These are phyloP conservation scores for Rhodosporidiobolus sp. DNA, from an alignment of 768 basidiomycete species.

Conservation along the genomic window DNA sequence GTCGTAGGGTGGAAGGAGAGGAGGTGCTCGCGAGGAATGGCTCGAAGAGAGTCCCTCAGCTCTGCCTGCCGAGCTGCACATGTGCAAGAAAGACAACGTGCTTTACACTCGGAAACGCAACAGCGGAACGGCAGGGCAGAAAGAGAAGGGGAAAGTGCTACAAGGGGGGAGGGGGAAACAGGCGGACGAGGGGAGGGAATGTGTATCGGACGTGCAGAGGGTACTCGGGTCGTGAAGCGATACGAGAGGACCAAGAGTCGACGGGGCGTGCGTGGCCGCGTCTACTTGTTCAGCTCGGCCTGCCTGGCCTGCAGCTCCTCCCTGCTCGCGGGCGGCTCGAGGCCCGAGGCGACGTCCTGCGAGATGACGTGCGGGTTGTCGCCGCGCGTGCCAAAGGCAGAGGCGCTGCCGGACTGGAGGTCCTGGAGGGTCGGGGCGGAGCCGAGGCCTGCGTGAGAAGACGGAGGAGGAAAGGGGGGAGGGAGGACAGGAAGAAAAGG, in stretches of 20 bases:
- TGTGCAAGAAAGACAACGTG: too few relatives aligned
- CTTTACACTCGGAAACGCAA: neutral
- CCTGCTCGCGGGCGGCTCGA: slow-evolving; percentile 25
- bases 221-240: too few relatives aligned
- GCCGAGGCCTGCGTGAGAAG: slow-evolving; percentile 14
- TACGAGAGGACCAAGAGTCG: too few relatives aligned
- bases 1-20: too few relatives aligned
- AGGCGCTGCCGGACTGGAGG: neutral
- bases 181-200: neutral
- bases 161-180: neutral
- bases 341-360: neutral
- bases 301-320: slow-evolving; percentile 19
- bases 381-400: slow-evolving; percentile 9
- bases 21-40: neutral
- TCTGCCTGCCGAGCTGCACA: too few relatives aligned
- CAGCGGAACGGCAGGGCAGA: neutral
- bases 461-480: neutral
- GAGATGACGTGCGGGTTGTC: slow-evolving; percentile 15
- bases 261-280: too few relatives aligned
- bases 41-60: neutral
- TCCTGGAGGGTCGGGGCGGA: slow-evolving; percentile 26
- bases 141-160: neutral
- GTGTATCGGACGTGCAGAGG: too few relatives aligned
- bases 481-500: neutral
- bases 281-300: slow-evolving; percentile 14